Evolutionary conservation across 2,329 filamentous ascomycete species (phyloP).

Genomic region (Tolypocladium paradoxum): DNA sequence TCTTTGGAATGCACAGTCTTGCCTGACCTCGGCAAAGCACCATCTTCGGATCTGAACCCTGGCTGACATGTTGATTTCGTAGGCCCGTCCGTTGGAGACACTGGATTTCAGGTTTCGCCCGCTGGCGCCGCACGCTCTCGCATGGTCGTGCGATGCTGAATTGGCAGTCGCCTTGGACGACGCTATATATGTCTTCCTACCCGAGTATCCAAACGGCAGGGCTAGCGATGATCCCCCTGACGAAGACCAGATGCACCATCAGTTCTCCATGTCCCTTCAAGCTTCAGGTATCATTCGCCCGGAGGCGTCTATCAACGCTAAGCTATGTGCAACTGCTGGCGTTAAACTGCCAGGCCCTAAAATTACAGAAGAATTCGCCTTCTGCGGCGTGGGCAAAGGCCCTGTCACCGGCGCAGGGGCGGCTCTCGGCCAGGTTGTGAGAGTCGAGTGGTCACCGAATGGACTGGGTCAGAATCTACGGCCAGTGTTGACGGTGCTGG

Average conservation of each 20-base stretch:
- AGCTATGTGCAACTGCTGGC: slow-evolving; percentile 29
- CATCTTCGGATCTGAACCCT: neutral
- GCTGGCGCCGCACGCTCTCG: slow-evolving; percentile 29
- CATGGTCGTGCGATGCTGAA: slow-evolving; percentile 48
- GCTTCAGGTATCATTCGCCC: slow-evolving; percentile 23
- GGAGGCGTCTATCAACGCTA: slow-evolving; percentile 32
- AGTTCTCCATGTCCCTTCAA: slow-evolving; percentile 23
- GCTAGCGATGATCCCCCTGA: slow-evolving; percentile 15
- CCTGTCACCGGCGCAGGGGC: slow-evolving; percentile 35
- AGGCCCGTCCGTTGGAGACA: slow-evolving; percentile 37
- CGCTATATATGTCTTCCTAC: slow-evolving; percentile 39
- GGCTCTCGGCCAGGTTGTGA: slow-evolving; percentile 43
- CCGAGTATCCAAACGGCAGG: slow-evolving; percentile 25
- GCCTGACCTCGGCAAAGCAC: slow-evolving; percentile 4
- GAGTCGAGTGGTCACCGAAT: slow-evolving; percentile 46
- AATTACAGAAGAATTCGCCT: slow-evolving; percentile 17
- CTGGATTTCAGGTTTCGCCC: slow-evolving; percentile 32
- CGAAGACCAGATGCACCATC: slow-evolving; percentile 15
- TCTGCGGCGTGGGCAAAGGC: slow-evolving; percentile 33
- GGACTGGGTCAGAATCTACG: slow-evolving; percentile 44
- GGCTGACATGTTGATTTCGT: neutral
- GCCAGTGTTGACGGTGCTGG: slow-evolving; percentile 39
- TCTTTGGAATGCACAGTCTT: neutral
- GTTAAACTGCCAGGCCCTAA: slow-evolving; percentile 17
- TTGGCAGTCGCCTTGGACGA: slow-evolving; percentile 47